phyloP scores from a whole-genome alignment of 2,329 filamentous ascomycete genomes.

The Aureobasidium sp. region DNA sequence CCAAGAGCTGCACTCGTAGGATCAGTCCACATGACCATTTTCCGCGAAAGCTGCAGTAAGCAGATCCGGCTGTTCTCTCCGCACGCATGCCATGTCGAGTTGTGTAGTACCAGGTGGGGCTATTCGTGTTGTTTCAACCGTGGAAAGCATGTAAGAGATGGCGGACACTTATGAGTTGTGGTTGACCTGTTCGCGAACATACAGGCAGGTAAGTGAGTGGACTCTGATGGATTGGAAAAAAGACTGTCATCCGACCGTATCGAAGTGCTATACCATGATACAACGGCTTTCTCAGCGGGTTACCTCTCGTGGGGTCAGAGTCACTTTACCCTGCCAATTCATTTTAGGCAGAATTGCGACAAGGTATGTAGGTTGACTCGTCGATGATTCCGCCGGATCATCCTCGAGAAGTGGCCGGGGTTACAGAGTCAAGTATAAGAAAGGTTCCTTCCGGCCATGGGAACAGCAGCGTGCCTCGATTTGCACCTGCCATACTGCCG shows the following conservation, averaged over 20 bases:
- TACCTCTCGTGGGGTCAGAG: background rate
- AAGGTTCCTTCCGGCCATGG: background rate
- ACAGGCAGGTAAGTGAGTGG: no score
- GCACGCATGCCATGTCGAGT: background rate
- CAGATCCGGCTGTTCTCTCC: background rate
- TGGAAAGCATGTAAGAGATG: no score
- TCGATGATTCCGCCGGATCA: background rate
- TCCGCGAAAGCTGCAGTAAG: background rate
- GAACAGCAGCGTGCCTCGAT: background rate
- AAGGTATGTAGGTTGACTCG: background rate
- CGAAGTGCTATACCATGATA: background rate
- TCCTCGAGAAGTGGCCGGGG: background rate
- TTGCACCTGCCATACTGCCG: background rate
- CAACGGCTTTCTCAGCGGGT: background rate
- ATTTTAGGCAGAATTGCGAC: background rate
- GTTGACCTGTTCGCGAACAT: no score
- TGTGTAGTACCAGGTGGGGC: no score
- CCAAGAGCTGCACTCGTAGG: background rate
- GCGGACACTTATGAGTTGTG: no score
- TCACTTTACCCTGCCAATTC: background rate
- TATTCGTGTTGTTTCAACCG: no score
- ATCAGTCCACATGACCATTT: background rate
- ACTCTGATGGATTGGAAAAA: no score
- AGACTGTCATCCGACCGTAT: no score
- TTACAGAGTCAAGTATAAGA: background rate